Conservation (phyloP, 495 filamentous ascomycete species). For the Elaphomyces granulatus region DNA sequence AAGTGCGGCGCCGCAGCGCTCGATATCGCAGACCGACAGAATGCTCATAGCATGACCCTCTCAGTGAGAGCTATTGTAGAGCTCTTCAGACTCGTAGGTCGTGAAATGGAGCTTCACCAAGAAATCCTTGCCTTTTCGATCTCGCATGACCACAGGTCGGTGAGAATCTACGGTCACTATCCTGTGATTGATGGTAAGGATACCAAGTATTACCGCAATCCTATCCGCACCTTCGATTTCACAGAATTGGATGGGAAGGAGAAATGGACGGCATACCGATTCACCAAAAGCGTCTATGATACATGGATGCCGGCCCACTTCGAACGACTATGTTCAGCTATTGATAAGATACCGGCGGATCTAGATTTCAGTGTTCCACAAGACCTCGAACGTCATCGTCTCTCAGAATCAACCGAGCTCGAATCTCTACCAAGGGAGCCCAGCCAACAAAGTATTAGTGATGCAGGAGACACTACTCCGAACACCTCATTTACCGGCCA, state of each 20-base stretch:
- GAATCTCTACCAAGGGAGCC: not conserved
- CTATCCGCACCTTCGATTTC: slow-evolving; percentile 12
- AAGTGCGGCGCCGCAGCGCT: slow-evolving; percentile 21
- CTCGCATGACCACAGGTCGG: slow-evolving; percentile 25
- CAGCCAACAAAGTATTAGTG: not conserved
- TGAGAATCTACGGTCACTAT: slow-evolving; percentile 19
- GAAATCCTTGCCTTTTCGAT: slow-evolving; percentile 31
- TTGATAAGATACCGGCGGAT: not conserved
- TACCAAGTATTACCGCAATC: slow-evolving; percentile 11
- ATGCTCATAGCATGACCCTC: slow-evolving; percentile 22
- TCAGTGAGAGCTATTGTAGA: slow-evolving; percentile 11
- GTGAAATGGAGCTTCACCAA: slow-evolving; percentile 11
- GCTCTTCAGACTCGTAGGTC: not conserved
- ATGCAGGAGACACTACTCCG: not conserved
- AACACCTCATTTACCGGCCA: not conserved
- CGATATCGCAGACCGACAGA: slow-evolving; percentile 23
- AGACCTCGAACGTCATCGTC: not conserved
- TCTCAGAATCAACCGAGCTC: not conserved
- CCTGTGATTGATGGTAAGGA: slow-evolving; percentile 11
- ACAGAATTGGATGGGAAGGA: slow-evolving; percentile 10
- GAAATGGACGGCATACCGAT: slow-evolving; percentile 21
- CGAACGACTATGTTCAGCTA: not conserved
- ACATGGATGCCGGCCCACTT: not conserved
- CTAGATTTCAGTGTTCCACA: not conserved
- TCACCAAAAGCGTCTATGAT: slow-evolving; percentile 3